phyloP scores from a whole-genome alignment of 23 red algal genomes.

The Chondrus crispus region DNA sequence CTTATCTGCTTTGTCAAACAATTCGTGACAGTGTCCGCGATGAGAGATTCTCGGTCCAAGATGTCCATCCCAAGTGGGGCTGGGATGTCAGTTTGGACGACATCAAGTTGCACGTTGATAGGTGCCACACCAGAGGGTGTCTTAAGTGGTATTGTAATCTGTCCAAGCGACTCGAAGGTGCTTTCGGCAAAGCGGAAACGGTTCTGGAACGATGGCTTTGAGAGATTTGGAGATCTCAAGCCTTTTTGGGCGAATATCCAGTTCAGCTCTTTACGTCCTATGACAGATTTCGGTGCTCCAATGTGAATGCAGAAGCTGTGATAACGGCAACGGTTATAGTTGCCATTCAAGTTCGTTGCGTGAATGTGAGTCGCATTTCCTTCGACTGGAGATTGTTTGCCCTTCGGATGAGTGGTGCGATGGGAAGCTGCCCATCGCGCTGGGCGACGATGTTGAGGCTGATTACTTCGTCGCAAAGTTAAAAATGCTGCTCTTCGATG shows the following conservation, averaged over 20 bases:
- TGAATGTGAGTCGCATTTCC: not conserved
- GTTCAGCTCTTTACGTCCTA: not conserved
- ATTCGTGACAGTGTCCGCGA: not conserved
- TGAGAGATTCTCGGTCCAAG: not conserved
- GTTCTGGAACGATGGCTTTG: no score
- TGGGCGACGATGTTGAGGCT: conserved; percentile 8
- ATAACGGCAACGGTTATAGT: not conserved
- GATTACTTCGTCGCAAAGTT: not conserved
- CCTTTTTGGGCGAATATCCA: not conserved
- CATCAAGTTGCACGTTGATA: not conserved
- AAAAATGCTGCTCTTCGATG: no score
- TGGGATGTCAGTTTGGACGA: not conserved
- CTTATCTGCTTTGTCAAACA: not conserved
- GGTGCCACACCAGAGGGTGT: no score
- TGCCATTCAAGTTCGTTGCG: not conserved
- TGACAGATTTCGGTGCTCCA: not conserved
- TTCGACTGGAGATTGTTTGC: not conserved
- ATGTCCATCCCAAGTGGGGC: conserved; percentile 16
- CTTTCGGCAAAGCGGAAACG: no score
- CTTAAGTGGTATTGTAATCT: not conserved
- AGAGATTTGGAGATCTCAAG: not conserved
- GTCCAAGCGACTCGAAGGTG: not conserved
- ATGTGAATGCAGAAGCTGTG: not conserved
- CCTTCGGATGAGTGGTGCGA: not conserved
- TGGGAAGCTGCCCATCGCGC: not conserved